Conservation (phyloP, 345 rosid species). For the Hypericum perforatum region DNA sequence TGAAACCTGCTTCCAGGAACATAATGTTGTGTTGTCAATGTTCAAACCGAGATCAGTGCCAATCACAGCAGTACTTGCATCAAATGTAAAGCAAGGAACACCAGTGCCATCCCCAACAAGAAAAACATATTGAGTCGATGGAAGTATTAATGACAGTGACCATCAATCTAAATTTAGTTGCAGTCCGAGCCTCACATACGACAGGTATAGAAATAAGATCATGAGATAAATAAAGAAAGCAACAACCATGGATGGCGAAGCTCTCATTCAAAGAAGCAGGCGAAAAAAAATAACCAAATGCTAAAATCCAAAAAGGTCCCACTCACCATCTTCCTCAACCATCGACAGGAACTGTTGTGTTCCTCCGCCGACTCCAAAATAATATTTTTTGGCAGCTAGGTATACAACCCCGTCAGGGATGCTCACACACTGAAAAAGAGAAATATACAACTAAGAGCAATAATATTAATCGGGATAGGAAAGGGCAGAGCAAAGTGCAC, state of each 20-base stretch:
- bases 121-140: too few species aligned
- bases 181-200: too few species aligned
- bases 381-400: constrained; percentile 85
- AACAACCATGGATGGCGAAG: too few species aligned
- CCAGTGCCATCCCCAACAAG: too few species aligned
- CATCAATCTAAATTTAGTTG: too few species aligned
- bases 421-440: constrained; percentile 40
- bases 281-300: constrained; percentile 3
- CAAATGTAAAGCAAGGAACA: too few species aligned
- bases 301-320: neutral
- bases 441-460: constrained; percentile 11
- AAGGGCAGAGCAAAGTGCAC: neutral
- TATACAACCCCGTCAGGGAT: constrained; percentile 58
- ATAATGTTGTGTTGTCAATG: neutral
- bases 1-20: constrained; percentile 34
- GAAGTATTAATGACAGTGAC: too few species aligned
- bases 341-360: constrained; percentile 68
- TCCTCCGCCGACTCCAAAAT: constrained; percentile 97
- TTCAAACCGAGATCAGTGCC: too few species aligned
- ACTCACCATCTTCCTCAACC: constrained; percentile 72
- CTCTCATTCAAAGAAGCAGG: neutral
- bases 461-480: neutral
- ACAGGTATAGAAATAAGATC: too few species aligned
- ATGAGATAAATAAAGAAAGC: too few species aligned
- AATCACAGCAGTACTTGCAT: too few species aligned